A percentile compares a stretch with the other conserved stretches of the same genome.
These are phyloP conservation scores for Carallia pectinifolia DNA, from an alignment of 345 rosid species.

Conservation along the genomic window DNA sequence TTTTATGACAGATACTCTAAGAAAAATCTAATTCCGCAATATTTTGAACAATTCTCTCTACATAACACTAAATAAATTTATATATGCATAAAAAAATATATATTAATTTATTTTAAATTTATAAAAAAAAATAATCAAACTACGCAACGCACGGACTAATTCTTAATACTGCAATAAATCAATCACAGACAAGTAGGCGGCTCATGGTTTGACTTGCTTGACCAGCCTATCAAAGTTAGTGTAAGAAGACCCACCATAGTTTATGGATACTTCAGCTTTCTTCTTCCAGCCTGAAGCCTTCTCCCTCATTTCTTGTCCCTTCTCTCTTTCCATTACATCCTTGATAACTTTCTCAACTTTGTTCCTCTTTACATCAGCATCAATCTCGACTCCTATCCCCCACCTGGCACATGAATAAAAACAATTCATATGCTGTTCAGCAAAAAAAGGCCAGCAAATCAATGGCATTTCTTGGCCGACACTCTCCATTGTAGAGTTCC, in stretches of 20 bases:
- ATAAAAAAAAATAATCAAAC: too few relatives aligned
- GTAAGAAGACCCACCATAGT: constrained; percentile 7
- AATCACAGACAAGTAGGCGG: too few relatives aligned
- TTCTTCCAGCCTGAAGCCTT: constrained; percentile 1
- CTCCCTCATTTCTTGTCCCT: constrained; percentile 1
- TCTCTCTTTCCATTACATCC: constrained; percentile 5
- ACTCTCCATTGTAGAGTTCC: constrained; percentile 7
- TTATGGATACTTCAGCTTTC: background rate
- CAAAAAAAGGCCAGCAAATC: constrained; percentile 14
- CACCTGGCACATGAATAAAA: background rate
- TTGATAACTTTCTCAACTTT: background rate
- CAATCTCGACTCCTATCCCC: constrained; percentile 13
- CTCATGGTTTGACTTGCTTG: too few relatives aligned
- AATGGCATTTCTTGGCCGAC: background rate
- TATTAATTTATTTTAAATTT: too few relatives aligned
- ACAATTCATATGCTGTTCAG: constrained; percentile 9
- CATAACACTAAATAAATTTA: too few relatives aligned
- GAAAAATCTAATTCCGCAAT: too few relatives aligned
- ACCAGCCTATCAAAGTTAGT: too few relatives aligned
- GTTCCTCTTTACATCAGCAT: constrained; percentile 2
- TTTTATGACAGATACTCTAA: too few relatives aligned
- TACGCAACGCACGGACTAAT: too few relatives aligned
- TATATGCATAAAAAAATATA: too few relatives aligned
- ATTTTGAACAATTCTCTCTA: too few relatives aligned
- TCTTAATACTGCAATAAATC: too few relatives aligned